Evolutionary conservation across 345 rosid species (phyloP).

Genomic region (Trapa incisa): DNA sequence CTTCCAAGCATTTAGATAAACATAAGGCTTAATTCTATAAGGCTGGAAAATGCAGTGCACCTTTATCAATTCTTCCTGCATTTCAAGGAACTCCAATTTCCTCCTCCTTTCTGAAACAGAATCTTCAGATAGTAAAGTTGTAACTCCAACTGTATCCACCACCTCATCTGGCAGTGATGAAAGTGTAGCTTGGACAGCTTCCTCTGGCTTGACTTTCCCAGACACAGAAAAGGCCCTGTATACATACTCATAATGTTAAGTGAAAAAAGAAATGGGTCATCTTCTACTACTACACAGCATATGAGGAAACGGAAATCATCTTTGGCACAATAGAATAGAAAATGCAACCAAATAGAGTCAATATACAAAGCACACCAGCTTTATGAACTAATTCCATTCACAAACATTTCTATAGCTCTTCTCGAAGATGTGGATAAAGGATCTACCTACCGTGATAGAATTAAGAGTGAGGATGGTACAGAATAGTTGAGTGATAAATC

Average conservation of each 20-base stretch:
- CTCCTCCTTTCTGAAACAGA: constrained; percentile 85
- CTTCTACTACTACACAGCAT: background rate
- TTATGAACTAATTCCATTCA: background rate
- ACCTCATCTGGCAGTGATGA: constrained; percentile 97
- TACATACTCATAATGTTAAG: background rate
- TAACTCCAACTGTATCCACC: constrained; percentile 83
- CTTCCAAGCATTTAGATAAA: background rate
- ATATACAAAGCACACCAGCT: background rate
- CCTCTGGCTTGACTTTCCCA: constrained; percentile 92
- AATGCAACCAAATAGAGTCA: background rate
- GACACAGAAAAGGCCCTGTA: constrained; percentile 75
- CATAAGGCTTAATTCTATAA: background rate
- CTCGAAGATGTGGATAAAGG: background rate
- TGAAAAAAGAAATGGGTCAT: constrained; percentile 1
- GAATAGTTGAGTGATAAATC: constrained; percentile 88
- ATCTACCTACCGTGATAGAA: constrained; percentile 62
- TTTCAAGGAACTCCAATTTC: constrained; percentile 84
- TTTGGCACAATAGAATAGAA: background rate
- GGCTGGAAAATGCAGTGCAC: constrained; percentile 19
- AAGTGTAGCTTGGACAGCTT: constrained; percentile 94
- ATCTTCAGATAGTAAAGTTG: constrained; percentile 85
- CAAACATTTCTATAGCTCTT: background rate
- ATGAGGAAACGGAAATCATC: background rate
- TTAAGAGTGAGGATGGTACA: constrained; percentile 85
- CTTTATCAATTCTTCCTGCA: constrained; percentile 96